Evolutionary conservation across 768 basidiomycete genomes (phyloP).

Genomic region (Lyophyllum shimeji): DNA sequence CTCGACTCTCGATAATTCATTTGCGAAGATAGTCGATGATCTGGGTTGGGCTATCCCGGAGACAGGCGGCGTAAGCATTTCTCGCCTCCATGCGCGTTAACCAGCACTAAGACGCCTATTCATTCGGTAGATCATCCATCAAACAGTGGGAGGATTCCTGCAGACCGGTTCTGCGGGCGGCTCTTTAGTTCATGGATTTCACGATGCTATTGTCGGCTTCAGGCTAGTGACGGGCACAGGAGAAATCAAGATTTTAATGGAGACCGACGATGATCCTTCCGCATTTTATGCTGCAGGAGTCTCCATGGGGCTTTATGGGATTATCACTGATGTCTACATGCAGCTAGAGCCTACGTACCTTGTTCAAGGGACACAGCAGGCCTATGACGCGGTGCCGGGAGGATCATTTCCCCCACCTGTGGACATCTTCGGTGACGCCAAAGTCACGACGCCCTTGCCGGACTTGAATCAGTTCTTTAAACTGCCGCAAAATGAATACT

Average conservation of each 20-base stretch:
- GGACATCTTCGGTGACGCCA: not conserved
- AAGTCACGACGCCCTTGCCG: not conserved
- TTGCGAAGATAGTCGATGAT: not conserved
- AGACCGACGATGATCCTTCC: not conserved
- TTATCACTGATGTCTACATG: conserved; percentile 3
- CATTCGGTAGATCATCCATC: not conserved
- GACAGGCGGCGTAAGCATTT: not conserved
- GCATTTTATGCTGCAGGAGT: not conserved
- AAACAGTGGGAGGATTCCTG: not conserved
- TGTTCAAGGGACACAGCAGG: not conserved
- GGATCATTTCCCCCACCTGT: not conserved
- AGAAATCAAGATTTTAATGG: not conserved
- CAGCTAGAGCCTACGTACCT: not conserved
- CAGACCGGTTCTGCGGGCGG: not conserved
- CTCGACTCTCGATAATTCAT: conserved; percentile 2
- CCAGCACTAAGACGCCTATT: not conserved
- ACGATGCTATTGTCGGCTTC: conserved; percentile 3
- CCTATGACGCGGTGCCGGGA: not conserved
- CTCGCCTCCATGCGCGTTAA: not conserved
- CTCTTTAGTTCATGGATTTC: not conserved
- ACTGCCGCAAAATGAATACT: conserved; percentile 3
- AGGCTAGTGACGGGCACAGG: conserved; percentile 4
- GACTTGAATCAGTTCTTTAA: not conserved
- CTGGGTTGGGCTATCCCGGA: conserved; percentile 3
- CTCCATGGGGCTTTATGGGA: conserved; percentile 3